phyloP scores from a whole-genome alignment of 2,329 filamentous ascomycete species.

The Rhinocladiella mackenziei region DNA sequence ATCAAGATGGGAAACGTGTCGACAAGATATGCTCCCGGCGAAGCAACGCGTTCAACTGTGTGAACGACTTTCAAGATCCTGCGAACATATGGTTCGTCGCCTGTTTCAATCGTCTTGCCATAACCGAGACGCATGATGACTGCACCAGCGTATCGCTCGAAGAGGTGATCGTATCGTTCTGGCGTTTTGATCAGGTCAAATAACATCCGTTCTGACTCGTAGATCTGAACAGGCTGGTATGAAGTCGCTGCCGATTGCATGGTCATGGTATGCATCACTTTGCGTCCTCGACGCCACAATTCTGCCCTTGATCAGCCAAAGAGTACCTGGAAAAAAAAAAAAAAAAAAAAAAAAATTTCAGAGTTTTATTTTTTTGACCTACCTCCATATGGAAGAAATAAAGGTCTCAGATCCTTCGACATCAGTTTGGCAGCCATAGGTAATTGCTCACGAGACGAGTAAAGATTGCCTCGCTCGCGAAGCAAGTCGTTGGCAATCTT shows the following conservation, averaged over 20 bases:
- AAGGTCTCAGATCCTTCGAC: constrained; percentile 29
- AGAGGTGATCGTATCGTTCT: constrained; percentile 34
- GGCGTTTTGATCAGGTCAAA: constrained; percentile 34
- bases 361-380: not conserved
- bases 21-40: constrained; percentile 38
- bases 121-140: constrained; percentile 39
- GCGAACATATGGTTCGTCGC: constrained; percentile 33
- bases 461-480: constrained; percentile 40
- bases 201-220: constrained; percentile 34
- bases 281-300: constrained; percentile 34
- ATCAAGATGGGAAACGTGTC: constrained; percentile 34
- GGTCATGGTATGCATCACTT: constrained; percentile 35
- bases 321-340: too few relatives aligned
- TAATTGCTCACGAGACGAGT: constrained; percentile 37
- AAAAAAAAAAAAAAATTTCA: too few relatives aligned
- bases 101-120: constrained; percentile 35
- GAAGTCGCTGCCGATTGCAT: constrained; percentile 32
- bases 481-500: constrained; percentile 44
- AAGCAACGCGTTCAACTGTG: constrained; percentile 36
- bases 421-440: constrained; percentile 38
- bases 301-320: constrained; percentile 8
- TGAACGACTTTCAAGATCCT: constrained; percentile 35
- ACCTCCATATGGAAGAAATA: constrained; percentile 34
- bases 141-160: constrained; percentile 39
- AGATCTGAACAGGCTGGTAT: constrained; percentile 34